Base-by-base conservation (phyloP, 1,284 basidiomycete species). In the Puccinia hordei region DNA sequence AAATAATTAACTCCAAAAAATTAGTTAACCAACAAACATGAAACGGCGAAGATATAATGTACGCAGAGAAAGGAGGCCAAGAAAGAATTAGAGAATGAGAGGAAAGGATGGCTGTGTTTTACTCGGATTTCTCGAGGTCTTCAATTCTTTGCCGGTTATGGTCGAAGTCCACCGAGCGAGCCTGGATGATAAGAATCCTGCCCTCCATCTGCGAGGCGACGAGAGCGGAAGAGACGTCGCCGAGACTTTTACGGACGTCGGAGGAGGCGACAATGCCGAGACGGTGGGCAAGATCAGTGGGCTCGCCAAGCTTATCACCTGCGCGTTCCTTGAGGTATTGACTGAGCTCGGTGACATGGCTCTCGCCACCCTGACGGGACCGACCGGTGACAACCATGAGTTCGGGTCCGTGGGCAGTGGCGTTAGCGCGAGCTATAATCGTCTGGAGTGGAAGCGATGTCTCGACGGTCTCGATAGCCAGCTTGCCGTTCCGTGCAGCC, bases 181-280 rank as follows among this genome's bases (percentile, higher is more conserved):
- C 78, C 59, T 80, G 78, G 24, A 80, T 66, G 41, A 80, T 46
- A 33, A 80, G 53, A 24, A 73, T 41, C 13, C 51, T 51, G 44
- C 35, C 46, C 38, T 46, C 15, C 22, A 80, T 30, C 15, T 71
- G 53, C 38, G 44, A 51, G 27, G 78, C 69, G 41, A 80, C 41
- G 46, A 80, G 73, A 5, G 69, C 78, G 24, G 69, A 73, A 1
- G 78, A 49, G 30, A 80, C 71, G 41, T 80, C 78, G 8, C 78
- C 78, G 13, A 80, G 44, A 24, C 69, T 80, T 30, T 80, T 80
- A 4, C 69, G 38, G 35, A 80, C 71, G 46, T 80, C 69, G 0
- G 78, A 80, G n/a, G 69, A 80, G 24, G 69, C 71, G 38, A 73
- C 69, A 24, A 73, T 59, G 2, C 78, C 78, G 10, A 80, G 46